A percentile compares a stretch with the other conserved stretches of the same genome.
Evolutionary conservation across 148 eudicot genomes (phyloP).

Genomic region (Salicornia ramosissima): DNA sequence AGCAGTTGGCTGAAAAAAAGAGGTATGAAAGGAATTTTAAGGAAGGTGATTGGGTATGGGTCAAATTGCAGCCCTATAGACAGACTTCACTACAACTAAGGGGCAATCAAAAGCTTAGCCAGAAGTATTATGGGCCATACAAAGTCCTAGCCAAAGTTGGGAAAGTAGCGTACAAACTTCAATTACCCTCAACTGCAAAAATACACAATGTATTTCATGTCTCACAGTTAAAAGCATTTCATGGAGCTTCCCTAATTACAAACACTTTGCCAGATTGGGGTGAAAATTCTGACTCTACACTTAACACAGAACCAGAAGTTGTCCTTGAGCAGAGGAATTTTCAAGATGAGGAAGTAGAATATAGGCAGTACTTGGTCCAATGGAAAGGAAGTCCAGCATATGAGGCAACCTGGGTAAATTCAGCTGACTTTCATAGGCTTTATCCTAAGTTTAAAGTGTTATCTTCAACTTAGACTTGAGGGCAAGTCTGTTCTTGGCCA

Average conservation of each 20-base stretch:
- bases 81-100: not conserved
- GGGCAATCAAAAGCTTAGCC: not conserved
- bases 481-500: not conserved
- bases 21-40: no score
- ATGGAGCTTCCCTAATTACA: no score
- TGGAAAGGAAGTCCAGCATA: not conserved
- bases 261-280: not conserved
- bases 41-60: no score
- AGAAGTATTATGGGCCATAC: no score
- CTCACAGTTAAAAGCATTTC: no score
- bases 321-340: not conserved
- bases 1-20: no score
- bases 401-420: not conserved
- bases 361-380: not conserved
- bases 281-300: not conserved
- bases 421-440: not conserved
- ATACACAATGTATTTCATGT: not conserved
- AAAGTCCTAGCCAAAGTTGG: no score
- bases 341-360: no score
- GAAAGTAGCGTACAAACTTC: not conserved
- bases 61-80: not conserved
- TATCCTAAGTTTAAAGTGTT: not conserved
- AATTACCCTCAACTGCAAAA: not conserved
- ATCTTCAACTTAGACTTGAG: not conserved
- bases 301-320: not conserved